Conservation (phyloP, 202 grass and related monocot genomes). For the Eragrostis tef region DNA sequence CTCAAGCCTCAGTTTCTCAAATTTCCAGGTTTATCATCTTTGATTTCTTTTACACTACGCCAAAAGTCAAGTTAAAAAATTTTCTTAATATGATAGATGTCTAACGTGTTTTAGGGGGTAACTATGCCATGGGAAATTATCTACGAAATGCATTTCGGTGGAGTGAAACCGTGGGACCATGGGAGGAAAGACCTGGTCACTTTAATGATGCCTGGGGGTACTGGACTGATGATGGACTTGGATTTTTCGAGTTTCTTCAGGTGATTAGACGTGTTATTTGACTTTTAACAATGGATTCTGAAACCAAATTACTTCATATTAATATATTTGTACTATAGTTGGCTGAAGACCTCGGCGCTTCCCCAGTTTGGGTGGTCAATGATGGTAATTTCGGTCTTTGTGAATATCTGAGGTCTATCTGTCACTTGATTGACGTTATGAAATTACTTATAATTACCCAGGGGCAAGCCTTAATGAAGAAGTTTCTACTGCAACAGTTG, state of each 20-base stretch:
- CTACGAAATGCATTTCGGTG: slow-evolving; percentile 85
- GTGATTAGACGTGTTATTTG: slow-evolving; percentile 38
- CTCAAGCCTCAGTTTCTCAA: slow-evolving; percentile 80
- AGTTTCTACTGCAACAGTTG: slow-evolving; percentile 66
- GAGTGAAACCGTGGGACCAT: slow-evolving; percentile 85
- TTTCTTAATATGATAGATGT: slow-evolving; percentile 13
- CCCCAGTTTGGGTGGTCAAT: slow-evolving; percentile 91
- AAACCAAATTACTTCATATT: slow-evolving; percentile 32
- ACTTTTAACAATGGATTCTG: slow-evolving; percentile 1
- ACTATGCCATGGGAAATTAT: slow-evolving; percentile 84
- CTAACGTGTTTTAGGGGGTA: slow-evolving; percentile 61
- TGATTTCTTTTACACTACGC: slow-evolving; percentile 13
- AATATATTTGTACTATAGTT: slow-evolving; percentile 56
- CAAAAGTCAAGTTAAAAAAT: slow-evolving; percentile 21
- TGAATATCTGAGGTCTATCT: slow-evolving; percentile 11
- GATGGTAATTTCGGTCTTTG: slow-evolving; percentile 62
- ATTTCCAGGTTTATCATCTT: slow-evolving; percentile 73
- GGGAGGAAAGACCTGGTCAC: slow-evolving; percentile 91
- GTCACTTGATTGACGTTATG: slow-evolving; percentile 27
- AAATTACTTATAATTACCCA: slow-evolving; percentile 45
- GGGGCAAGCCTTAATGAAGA: slow-evolving; percentile 78
- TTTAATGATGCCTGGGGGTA: slow-evolving; percentile 93
- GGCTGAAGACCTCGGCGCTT: slow-evolving; percentile 83
- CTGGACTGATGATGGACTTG: slow-evolving; percentile 92
- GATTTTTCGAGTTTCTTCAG: slow-evolving; percentile 94